These are phyloP conservation scores for Arbutus unedo DNA, from an alignment of 148 eudicot species.

Conservation along the genomic window DNA sequence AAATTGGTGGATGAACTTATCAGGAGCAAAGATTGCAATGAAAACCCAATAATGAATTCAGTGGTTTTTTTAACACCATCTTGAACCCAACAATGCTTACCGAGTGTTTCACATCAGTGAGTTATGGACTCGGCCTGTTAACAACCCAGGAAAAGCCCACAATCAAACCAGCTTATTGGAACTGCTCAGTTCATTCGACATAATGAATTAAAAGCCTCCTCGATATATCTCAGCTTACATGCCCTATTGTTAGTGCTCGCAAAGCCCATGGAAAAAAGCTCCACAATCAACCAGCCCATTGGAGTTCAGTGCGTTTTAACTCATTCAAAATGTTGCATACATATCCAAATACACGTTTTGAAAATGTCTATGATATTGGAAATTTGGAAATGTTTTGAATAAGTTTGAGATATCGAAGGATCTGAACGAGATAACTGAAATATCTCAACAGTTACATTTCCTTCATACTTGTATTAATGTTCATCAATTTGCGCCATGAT, in stretches of 20 bases:
- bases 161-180: not conserved
- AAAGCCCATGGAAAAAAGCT: not conserved
- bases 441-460: no score
- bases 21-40: not conserved
- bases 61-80: not conserved
- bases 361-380: no score
- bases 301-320: not conserved
- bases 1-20: not conserved
- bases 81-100: not conserved
- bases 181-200: not conserved
- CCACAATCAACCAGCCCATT: not conserved
- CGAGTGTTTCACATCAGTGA: not conserved
- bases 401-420: no score
- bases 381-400: no score
- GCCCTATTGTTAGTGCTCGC: no score
- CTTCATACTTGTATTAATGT: no score
- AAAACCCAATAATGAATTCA: no score
- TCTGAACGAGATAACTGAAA: no score
- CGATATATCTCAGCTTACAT: not conserved
- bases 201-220: not conserved
- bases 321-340: no score
- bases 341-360: no score
- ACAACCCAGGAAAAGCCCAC: not conserved
- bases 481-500: no score
- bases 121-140: not conserved